Percentiles rank a stretch among this genome's conserved stretches.
These are phyloP conservation scores for Fraxinus baroniana DNA, from an alignment of 305 asterid species.

Conservation along the genomic window DNA sequence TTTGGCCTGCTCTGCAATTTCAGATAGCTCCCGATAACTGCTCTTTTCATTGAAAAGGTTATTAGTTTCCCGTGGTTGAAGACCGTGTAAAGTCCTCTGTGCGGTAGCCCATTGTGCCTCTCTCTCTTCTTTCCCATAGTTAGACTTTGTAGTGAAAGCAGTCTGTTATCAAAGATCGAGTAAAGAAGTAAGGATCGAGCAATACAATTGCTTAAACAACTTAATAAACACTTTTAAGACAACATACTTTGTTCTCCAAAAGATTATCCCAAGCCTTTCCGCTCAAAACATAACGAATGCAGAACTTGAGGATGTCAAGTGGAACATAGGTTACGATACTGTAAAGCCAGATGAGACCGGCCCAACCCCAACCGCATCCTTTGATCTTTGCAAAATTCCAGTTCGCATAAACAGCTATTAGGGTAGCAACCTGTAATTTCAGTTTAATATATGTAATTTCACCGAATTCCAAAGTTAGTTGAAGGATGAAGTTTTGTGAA, in stretches of 20 bases:
- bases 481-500: not conserved
- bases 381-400: constrained; percentile 72
- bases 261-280: constrained; percentile 82
- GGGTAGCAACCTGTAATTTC: constrained; percentile 62
- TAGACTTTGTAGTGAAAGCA: constrained; percentile 61
- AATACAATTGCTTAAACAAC: not conserved
- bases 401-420: constrained; percentile 75
- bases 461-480: not conserved
- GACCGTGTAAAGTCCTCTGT: constrained; percentile 65
- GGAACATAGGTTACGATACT: constrained; percentile 62
- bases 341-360: constrained; percentile 82
- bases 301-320: constrained; percentile 76
- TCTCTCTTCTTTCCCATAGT: constrained; percentile 64
- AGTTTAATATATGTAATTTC: not conserved
- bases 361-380: constrained; percentile 95
- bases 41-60: constrained; percentile 42
- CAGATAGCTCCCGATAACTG: constrained; percentile 54
- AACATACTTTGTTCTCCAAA: constrained; percentile 45
- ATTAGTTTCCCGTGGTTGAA: constrained; percentile 53
- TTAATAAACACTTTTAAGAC: not conserved
- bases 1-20: constrained; percentile 62
- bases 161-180: constrained; percentile 26
- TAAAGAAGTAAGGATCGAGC: not conserved
- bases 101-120: constrained; percentile 70
- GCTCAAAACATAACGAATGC: constrained; percentile 70